phyloP scores from a whole-genome alignment of 768 basidiomycete species.

The Pleurotus pulmonarius region DNA sequence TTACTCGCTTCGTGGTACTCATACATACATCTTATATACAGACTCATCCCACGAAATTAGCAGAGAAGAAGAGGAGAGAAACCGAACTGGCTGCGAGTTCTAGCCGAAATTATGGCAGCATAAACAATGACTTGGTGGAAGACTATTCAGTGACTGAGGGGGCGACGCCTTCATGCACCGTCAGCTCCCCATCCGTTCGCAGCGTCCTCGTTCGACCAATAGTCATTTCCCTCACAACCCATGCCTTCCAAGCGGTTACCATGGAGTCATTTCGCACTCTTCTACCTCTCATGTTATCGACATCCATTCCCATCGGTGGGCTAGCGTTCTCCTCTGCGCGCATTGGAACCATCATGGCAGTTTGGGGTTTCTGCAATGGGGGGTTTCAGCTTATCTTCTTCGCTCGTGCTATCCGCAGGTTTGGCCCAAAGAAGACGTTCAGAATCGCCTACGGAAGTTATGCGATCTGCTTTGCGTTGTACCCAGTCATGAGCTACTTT shows the following conservation, averaged over 20 bases:
- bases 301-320: slow-evolving; percentile 47
- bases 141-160: too few relatives aligned
- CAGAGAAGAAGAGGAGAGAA: background rate
- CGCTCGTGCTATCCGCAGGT: slow-evolving; percentile 43
- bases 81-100: too few relatives aligned
- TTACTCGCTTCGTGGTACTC: background rate
- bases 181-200: slow-evolving; percentile 13
- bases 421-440: slow-evolving; percentile 53
- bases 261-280: slow-evolving; percentile 15
- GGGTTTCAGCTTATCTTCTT: slow-evolving; percentile 51
- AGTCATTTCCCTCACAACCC: slow-evolving; percentile 20
- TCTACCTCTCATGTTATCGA: slow-evolving; percentile 30
- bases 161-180: too few relatives aligned
- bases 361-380: slow-evolving; percentile 49
- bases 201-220: slow-evolving; percentile 20
- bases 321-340: slow-evolving; percentile 47
- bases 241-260: slow-evolving; percentile 23
- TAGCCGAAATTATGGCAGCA: background rate
- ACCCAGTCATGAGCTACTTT: slow-evolving; percentile 31
- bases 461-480: slow-evolving; percentile 23
- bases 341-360: slow-evolving; percentile 45
- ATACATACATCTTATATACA: background rate
- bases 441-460: slow-evolving; percentile 26
- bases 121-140: too few relatives aligned
- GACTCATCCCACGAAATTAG: background rate